These are phyloP conservation scores for Nannochloris sp. DNA, from an alignment of 139 green algal species.

Conservation along the genomic window DNA sequence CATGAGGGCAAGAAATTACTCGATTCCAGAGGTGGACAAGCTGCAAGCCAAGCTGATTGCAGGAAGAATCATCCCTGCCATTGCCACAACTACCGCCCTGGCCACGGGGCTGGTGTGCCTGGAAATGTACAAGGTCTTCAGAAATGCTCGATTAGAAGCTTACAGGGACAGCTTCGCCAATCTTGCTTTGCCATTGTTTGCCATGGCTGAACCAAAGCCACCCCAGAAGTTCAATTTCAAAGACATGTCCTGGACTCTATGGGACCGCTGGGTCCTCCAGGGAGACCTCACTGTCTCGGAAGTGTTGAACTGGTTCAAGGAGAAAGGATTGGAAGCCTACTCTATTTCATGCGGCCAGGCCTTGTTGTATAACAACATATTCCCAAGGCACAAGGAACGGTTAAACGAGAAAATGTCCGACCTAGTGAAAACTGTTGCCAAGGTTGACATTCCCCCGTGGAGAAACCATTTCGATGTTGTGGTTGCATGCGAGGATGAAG, in stretches of 20 bases:
- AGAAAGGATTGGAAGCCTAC: slow-evolving; percentile 72
- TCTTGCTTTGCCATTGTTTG: slow-evolving; percentile 94
- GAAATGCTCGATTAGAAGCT: slow-evolving; percentile 61
- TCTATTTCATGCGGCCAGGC: slow-evolving; percentile 81
- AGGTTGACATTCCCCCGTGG: slow-evolving; percentile 68
- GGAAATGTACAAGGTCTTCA: slow-evolving; percentile 92
- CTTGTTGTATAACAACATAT: slow-evolving; percentile 98
- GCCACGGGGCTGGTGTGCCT: slow-evolving; percentile 93
- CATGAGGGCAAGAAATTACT: slow-evolving; percentile 96
- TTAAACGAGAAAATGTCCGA: slow-evolving; percentile 68
- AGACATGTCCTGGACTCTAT: slow-evolving; percentile 84
- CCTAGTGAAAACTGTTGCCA: slow-evolving; percentile 69
- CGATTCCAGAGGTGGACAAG: slow-evolving; percentile 73
- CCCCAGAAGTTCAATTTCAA: slow-evolving; percentile 54
- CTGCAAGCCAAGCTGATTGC: slow-evolving; percentile 97
- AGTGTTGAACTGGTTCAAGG: slow-evolving; percentile 85
- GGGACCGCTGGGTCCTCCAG: slow-evolving; percentile 94
- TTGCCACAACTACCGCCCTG: slow-evolving; percentile 92
- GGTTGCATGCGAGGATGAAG: slow-evolving; percentile 94
- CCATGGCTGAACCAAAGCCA: slow-evolving; percentile 88
- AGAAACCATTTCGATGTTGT: slow-evolving; percentile 96
- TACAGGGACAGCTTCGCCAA: slow-evolving; percentile 99
- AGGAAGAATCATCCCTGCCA: slow-evolving; percentile 95
- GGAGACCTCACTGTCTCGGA: slow-evolving; percentile 89
- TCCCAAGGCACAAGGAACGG: slow-evolving; percentile 93